phyloP scores from a whole-genome alignment of 2,329 filamentous ascomycete species.

The Fusarium musae region DNA sequence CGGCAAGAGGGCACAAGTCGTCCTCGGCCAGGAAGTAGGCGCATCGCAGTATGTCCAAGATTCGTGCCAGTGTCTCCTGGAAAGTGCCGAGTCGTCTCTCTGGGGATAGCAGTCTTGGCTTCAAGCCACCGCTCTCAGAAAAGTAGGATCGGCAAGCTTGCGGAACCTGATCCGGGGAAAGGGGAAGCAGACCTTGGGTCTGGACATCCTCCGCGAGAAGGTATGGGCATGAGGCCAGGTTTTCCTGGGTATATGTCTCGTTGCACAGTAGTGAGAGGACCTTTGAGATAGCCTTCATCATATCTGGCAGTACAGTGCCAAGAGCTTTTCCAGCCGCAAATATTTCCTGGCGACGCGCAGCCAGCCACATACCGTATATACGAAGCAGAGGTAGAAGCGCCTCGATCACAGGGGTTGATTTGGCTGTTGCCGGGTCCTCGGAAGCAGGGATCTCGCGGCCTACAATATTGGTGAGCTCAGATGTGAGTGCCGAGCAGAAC shows the following conservation, averaged over 20 bases:
- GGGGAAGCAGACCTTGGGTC: constrained; percentile 56
- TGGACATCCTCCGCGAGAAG: constrained; percentile 63
- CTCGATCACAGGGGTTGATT: constrained; percentile 53
- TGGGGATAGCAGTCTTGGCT: constrained; percentile 52
- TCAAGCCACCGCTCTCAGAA: constrained; percentile 49
- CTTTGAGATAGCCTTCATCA: constrained; percentile 59
- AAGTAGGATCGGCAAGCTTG: constrained; percentile 54
- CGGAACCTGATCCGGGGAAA: constrained; percentile 53
- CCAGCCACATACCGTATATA: constrained; percentile 66
- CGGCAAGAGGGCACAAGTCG: constrained; percentile 52
- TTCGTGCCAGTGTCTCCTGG: constrained; percentile 57
- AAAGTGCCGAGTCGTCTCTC: constrained; percentile 47
- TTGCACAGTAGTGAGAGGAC: constrained; percentile 60
- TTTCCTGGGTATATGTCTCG: constrained; percentile 54
- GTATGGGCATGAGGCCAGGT: constrained; percentile 57
- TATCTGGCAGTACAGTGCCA: constrained; percentile 57
- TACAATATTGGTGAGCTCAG: constrained; percentile 71
- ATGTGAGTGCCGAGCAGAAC: constrained; percentile 75
- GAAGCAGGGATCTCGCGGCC: constrained; percentile 37
- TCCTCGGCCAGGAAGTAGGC: constrained; percentile 60
- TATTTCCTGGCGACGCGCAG: constrained; percentile 58
- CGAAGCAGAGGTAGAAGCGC: constrained; percentile 63
- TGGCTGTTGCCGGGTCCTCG: constrained; percentile 38
- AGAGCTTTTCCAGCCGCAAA: constrained; percentile 58
- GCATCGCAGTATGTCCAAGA: constrained; percentile 61